Evolutionary conservation across 306 rosid genomes (phyloP).

Genomic region (Sicyos edulis): DNA sequence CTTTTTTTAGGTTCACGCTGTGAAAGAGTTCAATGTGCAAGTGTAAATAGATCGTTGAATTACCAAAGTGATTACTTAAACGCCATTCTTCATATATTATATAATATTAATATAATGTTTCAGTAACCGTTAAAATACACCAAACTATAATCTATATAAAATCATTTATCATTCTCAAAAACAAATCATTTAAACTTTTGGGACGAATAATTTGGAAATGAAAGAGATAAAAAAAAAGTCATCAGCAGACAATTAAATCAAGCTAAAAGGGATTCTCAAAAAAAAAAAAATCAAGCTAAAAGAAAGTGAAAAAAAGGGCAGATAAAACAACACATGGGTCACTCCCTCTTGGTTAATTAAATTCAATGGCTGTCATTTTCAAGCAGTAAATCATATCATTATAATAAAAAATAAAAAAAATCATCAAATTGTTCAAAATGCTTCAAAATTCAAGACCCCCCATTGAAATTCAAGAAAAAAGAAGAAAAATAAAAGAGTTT

Average conservation of each 20-base stretch:
- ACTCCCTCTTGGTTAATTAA: neutral
- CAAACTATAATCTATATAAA: neutral
- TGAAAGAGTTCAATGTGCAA: no score
- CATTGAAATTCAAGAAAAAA: neutral
- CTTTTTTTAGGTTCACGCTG: neutral
- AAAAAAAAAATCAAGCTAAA: neutral
- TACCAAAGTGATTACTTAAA: no score
- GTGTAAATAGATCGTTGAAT: no score
- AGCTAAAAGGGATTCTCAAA: neutral
- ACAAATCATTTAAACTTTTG: neutral
- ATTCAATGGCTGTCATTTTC: slow-evolving; percentile 8
- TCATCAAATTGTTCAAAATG: neutral
- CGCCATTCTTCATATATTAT: neutral
- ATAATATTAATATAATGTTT: neutral
- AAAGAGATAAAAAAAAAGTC: neutral
- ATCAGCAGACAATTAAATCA: neutral
- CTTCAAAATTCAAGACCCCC: neutral
- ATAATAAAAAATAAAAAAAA: neutral
- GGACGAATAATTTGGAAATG: neutral
- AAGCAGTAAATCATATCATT: neutral
- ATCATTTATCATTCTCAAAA: neutral
- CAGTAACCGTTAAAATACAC: neutral
- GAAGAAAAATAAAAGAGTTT: neutral
- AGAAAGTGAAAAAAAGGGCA: neutral
- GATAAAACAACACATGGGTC: slow-evolving; percentile 5